Evolutionary conservation across 2,329 filamentous ascomycete genomes (phyloP).

Genomic region (Exserohilum turcica): DNA sequence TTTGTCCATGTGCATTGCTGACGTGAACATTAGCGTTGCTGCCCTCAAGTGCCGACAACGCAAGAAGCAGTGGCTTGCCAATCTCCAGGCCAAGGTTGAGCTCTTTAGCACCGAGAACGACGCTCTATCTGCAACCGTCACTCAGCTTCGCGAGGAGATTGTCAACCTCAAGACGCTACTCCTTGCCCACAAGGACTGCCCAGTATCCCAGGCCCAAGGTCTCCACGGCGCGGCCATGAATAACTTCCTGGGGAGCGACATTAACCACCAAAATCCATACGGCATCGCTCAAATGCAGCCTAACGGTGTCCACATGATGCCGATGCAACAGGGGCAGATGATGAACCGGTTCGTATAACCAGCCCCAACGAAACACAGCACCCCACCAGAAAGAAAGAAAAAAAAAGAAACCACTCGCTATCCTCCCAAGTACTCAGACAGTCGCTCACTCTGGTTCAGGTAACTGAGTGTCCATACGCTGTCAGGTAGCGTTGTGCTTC

Average conservation of each 20-base stretch:
- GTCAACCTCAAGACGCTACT: conserved; percentile 92
- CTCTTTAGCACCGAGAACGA: conserved; percentile 93
- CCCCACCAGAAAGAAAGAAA: conserved; percentile 35
- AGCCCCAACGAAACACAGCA: conserved; percentile 23
- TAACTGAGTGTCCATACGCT: conserved; percentile 31
- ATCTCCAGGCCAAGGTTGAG: conserved; percentile 92
- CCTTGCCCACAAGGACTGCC: conserved; percentile 94
- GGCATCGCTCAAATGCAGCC: conserved; percentile 53
- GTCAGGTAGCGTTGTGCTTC: conserved; percentile 12
- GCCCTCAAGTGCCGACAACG: conserved; percentile 95
- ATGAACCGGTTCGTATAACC: conserved; percentile 47
- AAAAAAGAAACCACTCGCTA: conserved; percentile 37
- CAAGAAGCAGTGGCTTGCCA: conserved; percentile 98
- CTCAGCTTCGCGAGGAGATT: conserved; percentile 85
- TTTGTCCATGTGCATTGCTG: conserved; percentile 18
- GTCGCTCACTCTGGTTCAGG: conserved; percentile 38
- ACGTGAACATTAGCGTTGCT: conserved; percentile 72
- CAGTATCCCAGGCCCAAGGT: conserved; percentile 85
- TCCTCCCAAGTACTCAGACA: conserved; percentile 30
- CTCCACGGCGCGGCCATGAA: conserved; percentile 60
- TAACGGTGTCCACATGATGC: conserved; percentile 51
- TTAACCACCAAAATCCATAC: conserved; percentile 55
- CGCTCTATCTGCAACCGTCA: conserved; percentile 79
- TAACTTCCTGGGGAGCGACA: conserved; percentile 54
- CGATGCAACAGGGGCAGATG: conserved; percentile 47